Evolutionary conservation across 1,284 basidiomycete species (phyloP).

Genomic region (Sporisorium graminicola): DNA sequence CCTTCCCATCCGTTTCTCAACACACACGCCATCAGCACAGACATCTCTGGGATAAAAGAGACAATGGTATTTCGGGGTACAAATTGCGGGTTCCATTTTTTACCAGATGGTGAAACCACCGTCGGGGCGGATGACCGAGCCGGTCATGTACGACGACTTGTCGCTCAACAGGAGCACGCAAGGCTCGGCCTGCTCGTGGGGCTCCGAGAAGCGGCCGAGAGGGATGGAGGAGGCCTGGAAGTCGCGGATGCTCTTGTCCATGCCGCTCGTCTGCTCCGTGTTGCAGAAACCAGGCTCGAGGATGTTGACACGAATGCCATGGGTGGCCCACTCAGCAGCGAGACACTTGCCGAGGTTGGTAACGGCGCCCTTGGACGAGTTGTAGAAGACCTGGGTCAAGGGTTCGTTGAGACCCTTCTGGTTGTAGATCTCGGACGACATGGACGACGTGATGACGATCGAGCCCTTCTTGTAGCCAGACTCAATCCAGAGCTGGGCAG

Average conservation of each 20-base stretch:
- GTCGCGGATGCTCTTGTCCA: slow-evolving; percentile 68
- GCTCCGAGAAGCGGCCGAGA: slow-evolving; percentile 68
- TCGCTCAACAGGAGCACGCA: slow-evolving; percentile 64
- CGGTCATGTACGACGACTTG: slow-evolving; percentile 68
- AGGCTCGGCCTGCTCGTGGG: slow-evolving; percentile 68
- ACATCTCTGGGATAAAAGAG: too few species aligned
- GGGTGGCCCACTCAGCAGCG: slow-evolving; percentile 68
- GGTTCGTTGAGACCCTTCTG: slow-evolving; percentile 65
- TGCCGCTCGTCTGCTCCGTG: slow-evolving; percentile 69
- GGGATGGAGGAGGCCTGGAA: slow-evolving; percentile 68
- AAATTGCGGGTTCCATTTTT: neutral
- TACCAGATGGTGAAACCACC: slow-evolving; percentile 69
- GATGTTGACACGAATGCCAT: slow-evolving; percentile 69
- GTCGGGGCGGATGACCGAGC: slow-evolving; percentile 60
- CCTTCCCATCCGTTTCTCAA: too few species aligned
- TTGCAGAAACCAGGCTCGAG: slow-evolving; percentile 68
- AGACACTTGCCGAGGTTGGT: slow-evolving; percentile 70
- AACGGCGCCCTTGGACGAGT: slow-evolving; percentile 68
- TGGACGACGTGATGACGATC: slow-evolving; percentile 68
- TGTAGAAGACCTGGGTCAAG: slow-evolving; percentile 69
- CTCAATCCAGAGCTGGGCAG: slow-evolving; percentile 69
- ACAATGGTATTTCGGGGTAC: neutral
- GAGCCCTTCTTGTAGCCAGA: slow-evolving; percentile 67
- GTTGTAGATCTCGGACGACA: slow-evolving; percentile 70
- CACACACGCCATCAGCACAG: too few species aligned